Evolutionary conservation across 805 yeast genomes (phyloP), one percentile per base, ranked within the genome.

Genomic region (Kodamaea nitidulidarum): DNA sequence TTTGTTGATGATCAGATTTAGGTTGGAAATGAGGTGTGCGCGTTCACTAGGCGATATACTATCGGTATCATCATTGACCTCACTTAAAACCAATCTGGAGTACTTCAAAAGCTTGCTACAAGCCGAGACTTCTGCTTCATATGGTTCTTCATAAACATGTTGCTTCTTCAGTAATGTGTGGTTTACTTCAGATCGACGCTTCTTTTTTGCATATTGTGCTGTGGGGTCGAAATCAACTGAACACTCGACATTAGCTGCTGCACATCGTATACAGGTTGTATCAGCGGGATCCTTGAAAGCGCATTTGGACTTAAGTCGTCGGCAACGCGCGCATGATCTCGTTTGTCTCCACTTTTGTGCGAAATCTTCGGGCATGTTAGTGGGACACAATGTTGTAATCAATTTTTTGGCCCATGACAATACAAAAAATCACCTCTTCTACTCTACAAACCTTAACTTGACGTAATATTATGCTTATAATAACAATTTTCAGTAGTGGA

Each of bases 261-360:
- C 64, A 49, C 80, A 76, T 38, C 78, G 47, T 27, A 62, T 61
- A 52, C 81, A 76, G 12, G 73, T 51, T 22, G 53, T 55, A 45
- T 56, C 64, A 12, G 54, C 45, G 2, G 78, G 78, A 44, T 71
- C 71, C 22, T 71, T 72, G 49, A 66, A 76, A 2, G 68, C 65
- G 54, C 81, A 76, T 47, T 73, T 62, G 71, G 72, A 71, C 48
- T 75, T 75, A 15, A 75, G 57, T 20, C 80, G 50, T 42, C 73
- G 75, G 45, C 81, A 76, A 42, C 81, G 54, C 3, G 80, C 80
- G 57, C 81, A 76, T 1, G 80, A 79, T 36, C 75, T 57, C 21
- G 64, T 46, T 40, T 71, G 67, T 40, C 78, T 53, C 65, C 76
- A 75, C 38, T 63, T 65, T 22, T 51, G 56, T 4, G 75, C 63